phyloP scores from a whole-genome alignment of 192 early-diverging fungal genomes.

The Backusella luteola region DNA sequence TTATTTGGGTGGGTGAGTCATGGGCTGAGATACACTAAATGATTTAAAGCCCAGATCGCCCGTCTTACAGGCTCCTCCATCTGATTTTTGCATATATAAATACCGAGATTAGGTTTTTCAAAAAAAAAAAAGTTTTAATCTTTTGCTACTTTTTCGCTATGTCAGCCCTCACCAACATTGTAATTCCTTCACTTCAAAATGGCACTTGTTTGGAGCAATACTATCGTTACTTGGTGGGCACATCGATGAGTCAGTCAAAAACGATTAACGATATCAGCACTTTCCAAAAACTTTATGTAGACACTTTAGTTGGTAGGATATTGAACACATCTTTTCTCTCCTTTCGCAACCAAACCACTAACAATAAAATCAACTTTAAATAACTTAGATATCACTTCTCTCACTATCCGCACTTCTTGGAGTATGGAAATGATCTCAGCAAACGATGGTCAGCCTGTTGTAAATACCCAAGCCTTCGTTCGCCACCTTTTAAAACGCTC shows the following conservation, averaged over 20 bases:
- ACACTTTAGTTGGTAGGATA: conserved; percentile 25
- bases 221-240: conserved; percentile 18
- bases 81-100: not conserved
- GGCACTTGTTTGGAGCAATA: conserved; percentile 10
- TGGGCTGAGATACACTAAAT: not conserved
- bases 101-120: not conserved
- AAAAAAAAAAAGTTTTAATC: not conserved
- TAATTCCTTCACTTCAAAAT: conserved; percentile 7
- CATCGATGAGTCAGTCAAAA: conserved; percentile 9
- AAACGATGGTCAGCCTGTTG: conserved; percentile 21
- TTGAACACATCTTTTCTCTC: not conserved
- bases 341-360: not conserved
- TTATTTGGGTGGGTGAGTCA: conserved; percentile 2
- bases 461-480: conserved; percentile 47
- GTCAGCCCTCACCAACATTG: not conserved
- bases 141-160: conserved; percentile 6
- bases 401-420: conserved; percentile 22
- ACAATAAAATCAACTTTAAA: not conserved
- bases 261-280: not conserved
- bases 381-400: conserved; percentile 19
- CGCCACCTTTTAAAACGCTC: conserved; percentile 56
- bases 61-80: not conserved
- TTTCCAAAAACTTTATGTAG: conserved; percentile 24
- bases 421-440: not conserved
- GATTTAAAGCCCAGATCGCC: not conserved